Percentiles rank a stretch among this genome's conserved stretches.
These are phyloP conservation scores for Chrysosporium queenslandicum DNA, from an alignment of 2,329 filamentous ascomycete genomes.

Conservation along the genomic window DNA sequence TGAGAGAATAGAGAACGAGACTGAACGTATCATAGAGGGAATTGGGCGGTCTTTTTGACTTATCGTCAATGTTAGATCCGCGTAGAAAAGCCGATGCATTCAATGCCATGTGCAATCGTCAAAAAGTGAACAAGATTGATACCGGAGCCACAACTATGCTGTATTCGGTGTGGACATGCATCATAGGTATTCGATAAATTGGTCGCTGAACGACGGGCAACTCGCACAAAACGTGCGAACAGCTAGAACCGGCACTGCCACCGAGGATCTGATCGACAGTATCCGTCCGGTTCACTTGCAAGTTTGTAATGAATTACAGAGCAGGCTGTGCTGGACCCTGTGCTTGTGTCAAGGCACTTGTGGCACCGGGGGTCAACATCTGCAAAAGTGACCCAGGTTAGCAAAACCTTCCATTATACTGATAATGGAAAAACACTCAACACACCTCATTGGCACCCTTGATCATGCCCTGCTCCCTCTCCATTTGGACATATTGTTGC, in stretches of 20 bases:
- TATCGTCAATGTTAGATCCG: background rate
- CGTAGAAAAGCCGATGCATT: background rate
- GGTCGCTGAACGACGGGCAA: too few species aligned
- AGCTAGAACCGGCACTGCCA: too few species aligned
- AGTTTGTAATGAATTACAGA: constrained; percentile 23
- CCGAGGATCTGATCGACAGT: too few species aligned
- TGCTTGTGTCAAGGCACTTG: constrained; percentile 19
- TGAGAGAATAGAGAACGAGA: background rate
- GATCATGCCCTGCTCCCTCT: constrained; percentile 93
- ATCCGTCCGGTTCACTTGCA: background rate
- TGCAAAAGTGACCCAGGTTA: constrained; percentile 15
- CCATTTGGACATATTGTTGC: constrained; percentile 94
- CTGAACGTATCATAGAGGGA: background rate
- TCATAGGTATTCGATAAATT: too few species aligned
- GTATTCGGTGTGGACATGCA: too few species aligned
- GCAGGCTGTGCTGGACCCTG: constrained; percentile 27
- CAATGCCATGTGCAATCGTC: background rate
- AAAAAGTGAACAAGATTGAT: too few species aligned
- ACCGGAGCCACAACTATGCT: too few species aligned
- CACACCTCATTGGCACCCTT: constrained; percentile 73
- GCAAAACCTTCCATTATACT: background rate
- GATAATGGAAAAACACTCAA: background rate
- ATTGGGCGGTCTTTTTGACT: background rate
- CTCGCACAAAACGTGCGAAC: too few species aligned
- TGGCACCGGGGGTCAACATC: constrained; percentile 36